Evolutionary conservation across 805 yeast species (phyloP).

Genomic region (Wickerhamiella alocasiicola): DNA sequence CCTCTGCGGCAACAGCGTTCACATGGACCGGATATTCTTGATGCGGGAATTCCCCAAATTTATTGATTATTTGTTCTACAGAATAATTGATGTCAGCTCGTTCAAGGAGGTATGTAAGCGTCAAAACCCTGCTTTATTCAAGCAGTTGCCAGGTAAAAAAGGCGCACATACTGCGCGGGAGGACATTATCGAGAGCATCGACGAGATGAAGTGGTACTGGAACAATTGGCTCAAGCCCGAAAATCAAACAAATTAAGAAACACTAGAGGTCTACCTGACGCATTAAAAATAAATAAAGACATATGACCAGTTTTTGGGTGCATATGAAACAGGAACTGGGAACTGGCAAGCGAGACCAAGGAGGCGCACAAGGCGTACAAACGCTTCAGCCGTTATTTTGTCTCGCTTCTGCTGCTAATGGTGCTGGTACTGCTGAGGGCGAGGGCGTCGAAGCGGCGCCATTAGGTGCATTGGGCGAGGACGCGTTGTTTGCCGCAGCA

Average conservation of each 20-base stretch:
- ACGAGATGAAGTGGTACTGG: constrained; percentile 65
- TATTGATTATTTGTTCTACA: constrained; percentile 44
- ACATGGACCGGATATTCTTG: constrained; percentile 82
- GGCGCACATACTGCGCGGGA: constrained; percentile 74
- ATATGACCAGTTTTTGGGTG: no score
- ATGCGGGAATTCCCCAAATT: constrained; percentile 70
- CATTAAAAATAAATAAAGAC: no score
- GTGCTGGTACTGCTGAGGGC: not conserved
- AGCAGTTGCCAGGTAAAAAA: constrained; percentile 47
- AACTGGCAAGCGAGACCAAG: no score
- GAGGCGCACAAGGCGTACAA: no score
- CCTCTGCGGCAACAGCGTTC: constrained; percentile 84
- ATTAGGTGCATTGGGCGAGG: no score
- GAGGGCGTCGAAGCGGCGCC: not conserved
- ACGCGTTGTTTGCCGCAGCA: no score
- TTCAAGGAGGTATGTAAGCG: constrained; percentile 69
- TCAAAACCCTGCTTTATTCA: constrained; percentile 55
- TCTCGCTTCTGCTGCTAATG: not conserved
- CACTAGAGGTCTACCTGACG: no score
- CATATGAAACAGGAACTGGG: no score
- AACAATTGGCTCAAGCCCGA: no score
- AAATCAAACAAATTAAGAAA: no score
- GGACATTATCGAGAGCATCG: constrained; percentile 83
- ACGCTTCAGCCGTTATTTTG: no score
- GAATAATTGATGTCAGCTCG: constrained; percentile 83